Conservation (phyloP, 495 filamentous ascomycete species). For the Penicillium silybi region DNA sequence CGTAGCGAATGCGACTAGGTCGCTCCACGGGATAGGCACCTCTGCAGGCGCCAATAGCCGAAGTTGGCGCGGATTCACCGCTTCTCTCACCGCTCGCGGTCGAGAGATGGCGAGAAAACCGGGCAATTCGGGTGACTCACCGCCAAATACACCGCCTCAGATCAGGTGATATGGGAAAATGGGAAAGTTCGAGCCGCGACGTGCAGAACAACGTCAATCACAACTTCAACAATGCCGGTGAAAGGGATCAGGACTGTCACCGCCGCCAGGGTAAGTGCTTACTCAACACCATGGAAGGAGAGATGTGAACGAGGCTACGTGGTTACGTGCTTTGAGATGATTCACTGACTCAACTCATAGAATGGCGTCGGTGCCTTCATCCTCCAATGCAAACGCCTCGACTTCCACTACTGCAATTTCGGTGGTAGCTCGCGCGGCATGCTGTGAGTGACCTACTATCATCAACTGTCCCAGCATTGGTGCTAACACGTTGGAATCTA, state of each 20-base stretch:
- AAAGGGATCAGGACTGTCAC: constrained; percentile 49
- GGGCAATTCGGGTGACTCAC: not conserved
- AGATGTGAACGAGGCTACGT: not conserved
- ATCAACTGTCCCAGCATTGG: not conserved
- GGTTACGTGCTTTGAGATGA: not conserved
- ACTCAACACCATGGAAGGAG: not conserved
- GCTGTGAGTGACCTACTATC: constrained; percentile 60
- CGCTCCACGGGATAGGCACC: not conserved
- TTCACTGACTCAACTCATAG: constrained; percentile 38
- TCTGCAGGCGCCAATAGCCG: constrained; percentile 10
- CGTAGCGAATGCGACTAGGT: not conserved
- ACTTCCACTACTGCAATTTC: constrained; percentile 96
- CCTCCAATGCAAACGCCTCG: constrained; percentile 90
- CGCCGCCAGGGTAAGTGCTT: constrained; percentile 35
- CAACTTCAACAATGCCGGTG: constrained; percentile 60
- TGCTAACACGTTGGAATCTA: not conserved
- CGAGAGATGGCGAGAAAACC: not conserved
- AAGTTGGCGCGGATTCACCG: constrained; percentile 16
- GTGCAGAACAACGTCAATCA: not conserved
- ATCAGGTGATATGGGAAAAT: constrained; percentile 28
- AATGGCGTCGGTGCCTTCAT: constrained; percentile 98
- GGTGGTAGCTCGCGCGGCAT: constrained; percentile 88
- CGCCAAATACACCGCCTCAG: not conserved
- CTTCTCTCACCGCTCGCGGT: not conserved
- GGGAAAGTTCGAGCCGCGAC: constrained; percentile 5